These are phyloP conservation scores for Mucor piriformis DNA, from an alignment of 371 early-diverging fungal species.

Conservation along the genomic window DNA sequence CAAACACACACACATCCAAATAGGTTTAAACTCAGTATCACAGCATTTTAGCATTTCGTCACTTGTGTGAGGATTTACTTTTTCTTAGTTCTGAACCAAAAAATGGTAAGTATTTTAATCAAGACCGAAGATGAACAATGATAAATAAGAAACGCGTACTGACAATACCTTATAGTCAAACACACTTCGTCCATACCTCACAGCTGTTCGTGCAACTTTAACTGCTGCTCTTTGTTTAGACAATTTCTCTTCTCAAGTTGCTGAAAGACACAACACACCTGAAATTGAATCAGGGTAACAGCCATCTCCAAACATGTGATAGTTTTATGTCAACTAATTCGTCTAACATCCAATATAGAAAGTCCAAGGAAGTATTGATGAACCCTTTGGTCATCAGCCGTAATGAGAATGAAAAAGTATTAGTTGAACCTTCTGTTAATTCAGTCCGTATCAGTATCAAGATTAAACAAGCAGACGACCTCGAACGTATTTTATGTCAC, in stretches of 20 bases:
- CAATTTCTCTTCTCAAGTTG: slow-evolving; percentile 96
- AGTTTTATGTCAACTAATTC: not conserved
- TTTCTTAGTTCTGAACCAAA: not conserved
- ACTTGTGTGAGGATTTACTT: not conserved
- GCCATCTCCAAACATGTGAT: not conserved
- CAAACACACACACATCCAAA: not conserved
- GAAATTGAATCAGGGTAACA: slow-evolving; percentile 92
- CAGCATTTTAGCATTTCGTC: not conserved
- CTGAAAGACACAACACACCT: slow-evolving; percentile 97
- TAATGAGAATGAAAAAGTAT: slow-evolving; percentile 93
- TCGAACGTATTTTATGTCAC: slow-evolving; percentile 93
- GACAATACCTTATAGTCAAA: slow-evolving; percentile 73
- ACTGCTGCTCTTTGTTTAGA: slow-evolving; percentile 95
- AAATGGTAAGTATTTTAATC: slow-evolving; percentile 11
- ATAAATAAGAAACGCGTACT: not conserved
- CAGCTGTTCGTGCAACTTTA: slow-evolving; percentile 91
- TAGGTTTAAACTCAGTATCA: not conserved
- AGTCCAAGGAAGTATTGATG: slow-evolving; percentile 32
- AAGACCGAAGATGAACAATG: not conserved
- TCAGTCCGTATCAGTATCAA: slow-evolving; percentile 92
- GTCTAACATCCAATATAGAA: slow-evolving; percentile 8
- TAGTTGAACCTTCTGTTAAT: slow-evolving; percentile 94
- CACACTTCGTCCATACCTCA: slow-evolving; percentile 94
- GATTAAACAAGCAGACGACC: slow-evolving; percentile 98
- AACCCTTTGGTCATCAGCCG: slow-evolving; percentile 90